These are phyloP conservation scores for Schizothecium vesticola DNA, from an alignment of 495 filamentous ascomycete genomes.

Conservation along the genomic window DNA sequence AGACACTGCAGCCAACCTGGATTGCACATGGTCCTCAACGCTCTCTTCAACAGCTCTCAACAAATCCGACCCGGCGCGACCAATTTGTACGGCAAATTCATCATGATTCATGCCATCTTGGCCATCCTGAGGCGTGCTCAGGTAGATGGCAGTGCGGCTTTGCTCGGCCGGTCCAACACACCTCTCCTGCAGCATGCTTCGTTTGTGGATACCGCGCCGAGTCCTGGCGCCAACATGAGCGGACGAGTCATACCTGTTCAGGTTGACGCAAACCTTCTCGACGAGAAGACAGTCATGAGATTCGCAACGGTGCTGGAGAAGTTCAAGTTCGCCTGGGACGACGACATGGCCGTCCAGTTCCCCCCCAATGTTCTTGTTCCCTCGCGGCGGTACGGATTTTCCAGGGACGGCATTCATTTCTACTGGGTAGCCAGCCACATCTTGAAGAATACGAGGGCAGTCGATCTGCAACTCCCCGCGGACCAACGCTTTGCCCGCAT, in stretches of 20 bases:
- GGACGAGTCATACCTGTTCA: no score
- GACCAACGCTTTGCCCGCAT: conserved; percentile 54
- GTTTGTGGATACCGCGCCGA: conserved; percentile 39
- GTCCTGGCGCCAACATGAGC: no score
- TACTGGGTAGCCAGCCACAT: conserved; percentile 57
- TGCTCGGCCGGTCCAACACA: conserved; percentile 35
- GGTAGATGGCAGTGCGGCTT: conserved; percentile 27
- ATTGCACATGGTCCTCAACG: conserved; percentile 48
- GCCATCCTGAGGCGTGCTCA: conserved; percentile 45
- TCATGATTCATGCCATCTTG: conserved; percentile 60
- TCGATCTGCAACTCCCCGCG: conserved; percentile 44
- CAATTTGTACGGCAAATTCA: conserved; percentile 63
- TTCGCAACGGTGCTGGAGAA: conserved; percentile 50
- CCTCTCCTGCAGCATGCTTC: conserved; percentile 47
- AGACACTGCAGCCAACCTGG: conserved; percentile 54
- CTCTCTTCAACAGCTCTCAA: conserved; percentile 46
- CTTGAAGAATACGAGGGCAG: conserved; percentile 41
- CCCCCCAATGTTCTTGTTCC: conserved; percentile 39
- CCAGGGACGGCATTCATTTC: conserved; percentile 59
- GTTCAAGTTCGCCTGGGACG: conserved; percentile 62
- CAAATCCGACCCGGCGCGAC: conserved; percentile 52
- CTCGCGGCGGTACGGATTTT: conserved; percentile 55
- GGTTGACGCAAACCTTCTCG: conserved; percentile 22
- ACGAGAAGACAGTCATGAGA: conserved; percentile 31
- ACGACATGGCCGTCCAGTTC: conserved; percentile 58